Evolutionary conservation across 139 green algal species (phyloP).

Genomic region (Trebouxia sp.): DNA sequence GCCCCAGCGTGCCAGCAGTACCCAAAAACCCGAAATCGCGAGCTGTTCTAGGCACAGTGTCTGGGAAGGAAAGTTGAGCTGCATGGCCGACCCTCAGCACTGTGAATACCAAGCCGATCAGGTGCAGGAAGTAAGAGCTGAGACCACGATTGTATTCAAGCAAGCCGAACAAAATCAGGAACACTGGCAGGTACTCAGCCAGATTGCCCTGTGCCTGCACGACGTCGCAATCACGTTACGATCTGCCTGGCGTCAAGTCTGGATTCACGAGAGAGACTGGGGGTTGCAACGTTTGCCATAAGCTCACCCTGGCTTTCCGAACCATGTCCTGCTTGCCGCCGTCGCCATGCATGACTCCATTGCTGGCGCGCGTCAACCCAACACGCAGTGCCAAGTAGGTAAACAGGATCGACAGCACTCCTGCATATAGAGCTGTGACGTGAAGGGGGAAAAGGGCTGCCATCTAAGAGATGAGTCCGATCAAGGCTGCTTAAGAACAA

Average conservation of each 20-base stretch:
- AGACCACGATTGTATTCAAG: slow-evolving; percentile 19
- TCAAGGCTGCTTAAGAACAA: no score
- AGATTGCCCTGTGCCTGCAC: slow-evolving; percentile 28
- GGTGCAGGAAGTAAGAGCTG: not conserved
- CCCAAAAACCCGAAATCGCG: not conserved
- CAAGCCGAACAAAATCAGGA: slow-evolving; percentile 1
- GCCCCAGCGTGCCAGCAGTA: not conserved
- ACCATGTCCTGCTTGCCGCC: slow-evolving; percentile 23
- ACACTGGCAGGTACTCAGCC: slow-evolving; percentile 4
- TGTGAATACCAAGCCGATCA: not conserved
- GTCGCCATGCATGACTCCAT: slow-evolving; percentile 20
- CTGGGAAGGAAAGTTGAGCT: slow-evolving; percentile 13
- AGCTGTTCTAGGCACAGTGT: not conserved
- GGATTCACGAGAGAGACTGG: not conserved
- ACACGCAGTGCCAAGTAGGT: slow-evolving; percentile 8
- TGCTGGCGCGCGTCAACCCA: slow-evolving; percentile 1
- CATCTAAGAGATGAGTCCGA: no score
- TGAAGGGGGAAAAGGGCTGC: no score
- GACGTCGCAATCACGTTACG: not conserved
- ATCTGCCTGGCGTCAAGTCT: no score
- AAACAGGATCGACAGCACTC: not conserved
- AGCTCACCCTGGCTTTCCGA: slow-evolving; percentile 16
- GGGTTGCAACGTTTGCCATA: not conserved
- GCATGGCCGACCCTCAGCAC: not conserved
- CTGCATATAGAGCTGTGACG: slow-evolving; percentile 8